Conservation (phyloP, 495 filamentous ascomycete species). For the Hypoxylon trugodes region DNA sequence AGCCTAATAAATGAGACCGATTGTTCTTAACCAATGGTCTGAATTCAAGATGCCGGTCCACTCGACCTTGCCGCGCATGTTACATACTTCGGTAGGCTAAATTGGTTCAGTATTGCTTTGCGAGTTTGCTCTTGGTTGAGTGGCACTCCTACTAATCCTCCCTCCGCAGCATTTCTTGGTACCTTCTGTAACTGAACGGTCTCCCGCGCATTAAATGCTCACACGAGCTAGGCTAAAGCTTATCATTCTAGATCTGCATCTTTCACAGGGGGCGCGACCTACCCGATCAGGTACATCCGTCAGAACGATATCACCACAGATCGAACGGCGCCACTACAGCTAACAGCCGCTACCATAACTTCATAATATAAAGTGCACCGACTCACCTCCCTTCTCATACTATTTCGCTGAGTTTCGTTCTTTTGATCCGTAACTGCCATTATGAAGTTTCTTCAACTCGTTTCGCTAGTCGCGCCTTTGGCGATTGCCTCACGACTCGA, state of each 20-base stretch:
- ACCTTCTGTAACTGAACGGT: constrained; percentile 30
- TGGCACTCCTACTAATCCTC: neutral
- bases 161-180: constrained; percentile 9
- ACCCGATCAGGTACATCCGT: constrained; percentile 37
- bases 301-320: constrained; percentile 2
- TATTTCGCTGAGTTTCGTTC: neutral
- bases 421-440: constrained; percentile 11
- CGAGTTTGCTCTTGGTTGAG: constrained; percentile 13
- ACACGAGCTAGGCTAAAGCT: constrained; percentile 33
- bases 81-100: constrained; percentile 37
- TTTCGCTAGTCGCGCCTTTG: constrained; percentile 35
- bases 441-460: constrained; percentile 38
- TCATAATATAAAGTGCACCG: constrained; percentile 12
- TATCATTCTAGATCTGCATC: constrained; percentile 29
- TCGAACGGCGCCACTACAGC: neutral
- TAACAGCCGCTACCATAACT: neutral
- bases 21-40: constrained; percentile 6
- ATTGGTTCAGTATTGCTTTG: constrained; percentile 22
- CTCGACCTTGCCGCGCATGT: constrained; percentile 1
- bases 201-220: constrained; percentile 15
- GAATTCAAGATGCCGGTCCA: constrained; percentile 1
- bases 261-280: constrained; percentile 21
- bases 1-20: constrained; percentile 5
- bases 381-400: neutral
- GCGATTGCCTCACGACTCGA: constrained; percentile 34